phyloP scores from a whole-genome alignment of 1,284 basidiomycete genomes.

The Polyporus tsugae region DNA sequence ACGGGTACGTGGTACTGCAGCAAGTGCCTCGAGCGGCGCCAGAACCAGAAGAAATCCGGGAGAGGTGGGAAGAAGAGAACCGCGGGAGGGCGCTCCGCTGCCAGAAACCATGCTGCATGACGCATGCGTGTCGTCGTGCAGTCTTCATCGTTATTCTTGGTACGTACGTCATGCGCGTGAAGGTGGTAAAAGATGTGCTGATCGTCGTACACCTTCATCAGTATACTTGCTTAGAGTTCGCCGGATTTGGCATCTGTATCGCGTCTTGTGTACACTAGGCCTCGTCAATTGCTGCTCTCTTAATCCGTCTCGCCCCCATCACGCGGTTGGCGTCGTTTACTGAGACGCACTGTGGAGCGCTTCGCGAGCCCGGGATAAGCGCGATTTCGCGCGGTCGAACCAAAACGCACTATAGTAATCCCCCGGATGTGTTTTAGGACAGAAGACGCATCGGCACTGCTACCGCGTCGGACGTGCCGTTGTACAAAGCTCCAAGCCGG shows the following conservation, averaged over 20 bases:
- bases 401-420: neutral
- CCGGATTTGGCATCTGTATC: constrained; percentile 13
- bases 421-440: neutral
- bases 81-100: constrained; percentile 24
- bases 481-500: constrained; percentile 2
- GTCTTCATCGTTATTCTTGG: constrained; percentile 14
- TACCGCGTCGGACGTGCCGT: neutral
- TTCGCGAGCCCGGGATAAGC: no score
- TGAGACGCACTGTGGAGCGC: neutral
- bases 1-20: constrained; percentile 88
- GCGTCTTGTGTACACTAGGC: constrained; percentile 21
- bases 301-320: neutral
- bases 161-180: constrained; percentile 5
- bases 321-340: neutral
- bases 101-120: constrained; percentile 24
- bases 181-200: neutral
- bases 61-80: constrained; percentile 59
- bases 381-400: neutral
- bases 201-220: neutral
- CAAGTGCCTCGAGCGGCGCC: constrained; percentile 61
- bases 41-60: constrained; percentile 48
- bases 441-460: neutral
- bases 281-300: constrained; percentile 7
- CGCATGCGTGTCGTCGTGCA: neutral
- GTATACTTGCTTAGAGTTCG: constrained; percentile 11